Conservation (phyloP, 108 stramenopile genomes). For the Ochromonas danica region DNA sequence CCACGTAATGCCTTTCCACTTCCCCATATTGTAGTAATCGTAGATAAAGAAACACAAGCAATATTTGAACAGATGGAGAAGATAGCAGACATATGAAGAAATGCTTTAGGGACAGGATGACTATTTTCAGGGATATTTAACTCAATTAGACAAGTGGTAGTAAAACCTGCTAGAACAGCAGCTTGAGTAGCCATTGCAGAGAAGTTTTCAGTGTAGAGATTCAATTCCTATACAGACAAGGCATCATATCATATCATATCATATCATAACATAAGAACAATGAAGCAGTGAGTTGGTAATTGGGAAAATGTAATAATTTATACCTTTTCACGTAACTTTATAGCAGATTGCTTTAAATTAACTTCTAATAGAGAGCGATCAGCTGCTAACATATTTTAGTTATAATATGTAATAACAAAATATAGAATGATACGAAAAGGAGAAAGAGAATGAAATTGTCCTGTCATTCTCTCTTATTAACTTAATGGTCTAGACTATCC, state of each 20-base stretch:
- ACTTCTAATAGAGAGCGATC: slow-evolving; percentile 1
- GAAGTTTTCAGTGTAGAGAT: slow-evolving; percentile 27
- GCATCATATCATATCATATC: not conserved
- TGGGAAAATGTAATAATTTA: too few relatives aligned
- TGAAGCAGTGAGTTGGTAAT: too few relatives aligned
- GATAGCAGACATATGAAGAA: slow-evolving; percentile 11
- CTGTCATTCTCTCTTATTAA: too few relatives aligned
- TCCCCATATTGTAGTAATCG: slow-evolving; percentile 17
- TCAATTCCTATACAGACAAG: not conserved
- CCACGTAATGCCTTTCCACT: slow-evolving; percentile 27
- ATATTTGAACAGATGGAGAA: slow-evolving; percentile 28
- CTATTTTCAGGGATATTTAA: not conserved
- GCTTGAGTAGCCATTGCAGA: slow-evolving; percentile 8
- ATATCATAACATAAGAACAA: not conserved
- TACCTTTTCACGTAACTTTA: slow-evolving; percentile 10
- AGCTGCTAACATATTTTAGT: slow-evolving; percentile 1
- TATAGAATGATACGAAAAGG: too few relatives aligned
- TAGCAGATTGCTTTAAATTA: not conserved
- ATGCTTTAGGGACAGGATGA: not conserved
- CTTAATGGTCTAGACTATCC: too few relatives aligned
- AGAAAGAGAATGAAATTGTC: too few relatives aligned
- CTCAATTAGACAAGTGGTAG: slow-evolving; percentile 22
- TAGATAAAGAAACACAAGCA: slow-evolving; percentile 22
- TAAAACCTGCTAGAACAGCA: slow-evolving; percentile 21
- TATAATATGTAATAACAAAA: not conserved